Base-by-base conservation (phyloP, 768 basidiomycete genomes). In the Panaeolus papilionaceus region DNA sequence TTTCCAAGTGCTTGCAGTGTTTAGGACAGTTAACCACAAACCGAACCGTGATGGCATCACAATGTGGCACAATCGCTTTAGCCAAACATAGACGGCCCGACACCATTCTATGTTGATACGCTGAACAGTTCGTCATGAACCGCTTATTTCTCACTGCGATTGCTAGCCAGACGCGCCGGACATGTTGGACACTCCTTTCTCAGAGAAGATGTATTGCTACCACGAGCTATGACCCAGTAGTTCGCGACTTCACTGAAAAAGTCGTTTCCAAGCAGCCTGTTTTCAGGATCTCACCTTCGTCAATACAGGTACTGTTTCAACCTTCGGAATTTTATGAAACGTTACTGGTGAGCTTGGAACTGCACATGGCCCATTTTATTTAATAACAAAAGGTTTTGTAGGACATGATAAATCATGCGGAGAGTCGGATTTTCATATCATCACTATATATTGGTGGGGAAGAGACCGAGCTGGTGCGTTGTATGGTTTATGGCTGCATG, bases 381-480 rank as follows among this genome's bases (percentile, higher is more conserved):
- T 51, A 51, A 51, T 33, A 62, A 66, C 26, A 63, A 33, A 62
- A n/a, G 64, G 63, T 61, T 23, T 14, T 38, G 2, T 72, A 96
- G 95, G 82, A 86, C 67, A 90, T 94, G 84, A 89, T 99, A 64
- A 80, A 80, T 51, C 83, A 86, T n/a, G 97, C 97, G 0, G 86
- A 88, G 66, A 78, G 82, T 62, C 87, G 96, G 66, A 88, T 99
- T 72, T 93, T 96, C 74, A 84, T 99, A 37, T 98, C 97, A 0
- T 94, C 94, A 0, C 80, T 98, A 11, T 98, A 98, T 76, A 89
- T 98, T 64, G 95, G 95, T 12, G 85, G 89, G 11, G 85, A 89
- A 63, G 95, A 98, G 76, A 79, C 80, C 9, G 87, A 93, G 68
- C 84, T 99, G 70, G 97, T 96, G 66, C 71, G 92, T 83, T 62